A percentile compares a stretch with the other conserved stretches of the same genome.
phyloP scores from a whole-genome alignment of 1,284 basidiomycete species.

The Malassezia psittaci region DNA sequence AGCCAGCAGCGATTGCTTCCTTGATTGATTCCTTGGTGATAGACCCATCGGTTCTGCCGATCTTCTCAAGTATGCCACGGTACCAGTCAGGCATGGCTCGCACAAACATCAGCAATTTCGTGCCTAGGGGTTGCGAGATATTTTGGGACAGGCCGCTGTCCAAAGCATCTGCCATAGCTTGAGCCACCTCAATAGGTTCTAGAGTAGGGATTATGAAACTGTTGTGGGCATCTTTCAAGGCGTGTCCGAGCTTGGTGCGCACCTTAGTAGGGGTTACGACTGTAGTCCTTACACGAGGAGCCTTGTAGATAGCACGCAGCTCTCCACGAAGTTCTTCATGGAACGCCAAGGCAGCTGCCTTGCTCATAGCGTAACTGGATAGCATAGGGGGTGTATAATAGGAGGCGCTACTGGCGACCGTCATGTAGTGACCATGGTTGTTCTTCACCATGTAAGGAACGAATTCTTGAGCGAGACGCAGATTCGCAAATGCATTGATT shows the following conservation, averaged over 20 bases:
- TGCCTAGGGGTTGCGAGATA: slow-evolving; percentile 32
- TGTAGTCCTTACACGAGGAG: slow-evolving; percentile 36
- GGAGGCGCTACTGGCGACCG: slow-evolving; percentile 35
- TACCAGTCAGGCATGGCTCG: slow-evolving; percentile 38
- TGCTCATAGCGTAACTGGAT: slow-evolving; percentile 38
- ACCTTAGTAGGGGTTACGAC: slow-evolving; percentile 44
- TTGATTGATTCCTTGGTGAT: slow-evolving; percentile 34
- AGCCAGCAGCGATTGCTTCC: slow-evolving; percentile 31
- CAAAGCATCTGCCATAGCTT: slow-evolving; percentile 28
- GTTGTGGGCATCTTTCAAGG: slow-evolving; percentile 38
- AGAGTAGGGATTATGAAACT: slow-evolving; percentile 41
- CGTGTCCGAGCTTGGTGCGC: slow-evolving; percentile 39
- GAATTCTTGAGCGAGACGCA: slow-evolving; percentile 39
- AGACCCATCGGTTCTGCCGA: slow-evolving; percentile 36
- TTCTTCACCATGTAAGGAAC: slow-evolving; percentile 34
- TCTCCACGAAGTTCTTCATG: slow-evolving; percentile 41
- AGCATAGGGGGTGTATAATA: slow-evolving; percentile 37
- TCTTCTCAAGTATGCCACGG: slow-evolving; percentile 22
- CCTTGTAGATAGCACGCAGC: slow-evolving; percentile 35
- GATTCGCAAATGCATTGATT: slow-evolving; percentile 42
- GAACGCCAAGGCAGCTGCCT: slow-evolving; percentile 41
- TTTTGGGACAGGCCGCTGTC: slow-evolving; percentile 37
- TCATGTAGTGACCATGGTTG: slow-evolving; percentile 45
- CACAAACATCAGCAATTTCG: slow-evolving; percentile 31
- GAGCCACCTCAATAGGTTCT: slow-evolving; percentile 36